Percentiles rank a stretch among this genome's conserved stretches.
Evolutionary conservation across 1,139 yeast genomes (phyloP).

Genomic region (Suhomyces coccinellae): DNA sequence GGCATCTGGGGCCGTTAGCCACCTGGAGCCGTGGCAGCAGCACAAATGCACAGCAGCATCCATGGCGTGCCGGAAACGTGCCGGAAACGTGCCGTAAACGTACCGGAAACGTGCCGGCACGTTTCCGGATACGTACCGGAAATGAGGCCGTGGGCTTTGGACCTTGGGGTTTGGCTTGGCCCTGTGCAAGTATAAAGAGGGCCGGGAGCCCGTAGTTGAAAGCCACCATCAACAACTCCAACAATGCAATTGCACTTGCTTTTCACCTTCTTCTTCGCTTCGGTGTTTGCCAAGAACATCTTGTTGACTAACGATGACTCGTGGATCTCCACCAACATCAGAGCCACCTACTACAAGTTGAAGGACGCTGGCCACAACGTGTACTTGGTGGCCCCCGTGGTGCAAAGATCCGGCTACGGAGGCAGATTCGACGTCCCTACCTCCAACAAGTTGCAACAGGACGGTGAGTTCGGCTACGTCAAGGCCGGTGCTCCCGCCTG

Average conservation of each 20-base stretch:
- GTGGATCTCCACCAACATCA: slow-evolving; percentile 58
- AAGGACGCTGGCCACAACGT: slow-evolving; percentile 57
- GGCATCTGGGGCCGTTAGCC: too few species aligned
- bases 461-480: slow-evolving; percentile 46
- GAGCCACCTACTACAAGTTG: slow-evolving; percentile 57
- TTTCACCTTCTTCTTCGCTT: slow-evolving; percentile 14
- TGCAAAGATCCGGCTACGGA: slow-evolving; percentile 60
- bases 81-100: too few species aligned
- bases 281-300: slow-evolving; percentile 43
- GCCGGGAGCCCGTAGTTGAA: too few species aligned
- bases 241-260: slow-evolving; percentile 16
- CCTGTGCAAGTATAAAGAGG: too few species aligned
- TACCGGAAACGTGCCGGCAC: too few species aligned
- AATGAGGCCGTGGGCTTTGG: too few species aligned
- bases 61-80: too few species aligned
- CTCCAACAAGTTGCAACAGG: slow-evolving; percentile 38
- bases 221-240: not conserved
- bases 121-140: too few species aligned
- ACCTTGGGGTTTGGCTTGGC: too few species aligned
- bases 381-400: slow-evolving; percentile 56
- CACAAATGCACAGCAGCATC: too few species aligned
- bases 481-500: slow-evolving; percentile 47
- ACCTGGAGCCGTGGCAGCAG: too few species aligned
- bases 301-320: slow-evolving; percentile 61
- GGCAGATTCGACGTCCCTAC: slow-evolving; percentile 53